These are phyloP conservation scores for Schoenoplectus triqueter DNA, from an alignment of 202 grass and related monocot genomes.

Conservation along the genomic window DNA sequence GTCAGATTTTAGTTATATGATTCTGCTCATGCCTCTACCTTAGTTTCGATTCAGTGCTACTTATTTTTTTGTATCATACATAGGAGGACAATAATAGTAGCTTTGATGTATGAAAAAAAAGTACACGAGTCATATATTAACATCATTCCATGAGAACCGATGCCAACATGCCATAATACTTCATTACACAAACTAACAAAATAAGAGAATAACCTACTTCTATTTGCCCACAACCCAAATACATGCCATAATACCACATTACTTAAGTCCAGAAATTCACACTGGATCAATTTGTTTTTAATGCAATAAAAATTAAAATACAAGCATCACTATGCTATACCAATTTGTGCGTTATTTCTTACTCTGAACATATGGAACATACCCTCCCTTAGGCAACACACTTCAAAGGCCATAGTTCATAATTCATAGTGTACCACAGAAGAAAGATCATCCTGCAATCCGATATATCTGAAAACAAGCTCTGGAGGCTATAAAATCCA, in stretches of 20 bases:
- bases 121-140: background rate
- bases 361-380: no score
- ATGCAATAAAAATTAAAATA: slow-evolving; percentile 21
- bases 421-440: background rate
- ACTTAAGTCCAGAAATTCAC: background rate
- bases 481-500: background rate
- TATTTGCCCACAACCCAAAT: background rate
- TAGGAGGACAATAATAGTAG: background rate
- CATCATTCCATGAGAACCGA: background rate
- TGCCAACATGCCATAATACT: background rate
- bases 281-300: background rate
- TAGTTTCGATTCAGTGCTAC: background rate
- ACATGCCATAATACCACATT: background rate
- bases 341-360: background rate
- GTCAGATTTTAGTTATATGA: background rate
- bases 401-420: background rate
- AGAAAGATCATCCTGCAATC: background rate
- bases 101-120: background rate
- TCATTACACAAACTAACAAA: background rate
- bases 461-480: slow-evolving; percentile 8
- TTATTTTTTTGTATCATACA: background rate
- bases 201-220: background rate
- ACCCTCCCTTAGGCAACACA: background rate
- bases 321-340: background rate
- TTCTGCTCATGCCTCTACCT: background rate